phyloP scores from a whole-genome alignment of 179 eudicot genomes.

The Corrigiola litoralis region DNA sequence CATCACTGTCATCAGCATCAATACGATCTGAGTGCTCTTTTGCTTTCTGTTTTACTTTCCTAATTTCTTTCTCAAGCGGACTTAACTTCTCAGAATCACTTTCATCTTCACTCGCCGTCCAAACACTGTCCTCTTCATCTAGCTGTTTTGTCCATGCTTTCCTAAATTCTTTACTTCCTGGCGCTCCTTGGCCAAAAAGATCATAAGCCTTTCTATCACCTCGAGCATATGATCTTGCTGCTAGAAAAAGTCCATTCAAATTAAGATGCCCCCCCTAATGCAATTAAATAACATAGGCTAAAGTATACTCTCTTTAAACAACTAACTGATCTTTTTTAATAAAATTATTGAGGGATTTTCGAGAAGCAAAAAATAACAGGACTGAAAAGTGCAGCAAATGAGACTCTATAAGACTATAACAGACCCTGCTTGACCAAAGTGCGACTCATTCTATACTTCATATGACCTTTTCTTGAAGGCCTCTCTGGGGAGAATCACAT shows the following conservation, averaged over 20 bases:
- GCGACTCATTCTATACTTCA: no score
- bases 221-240: slow-evolving; percentile 56
- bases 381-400: no score
- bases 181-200: slow-evolving; percentile 65
- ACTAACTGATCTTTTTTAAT: background rate
- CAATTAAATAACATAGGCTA: background rate
- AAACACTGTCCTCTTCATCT: slow-evolving; percentile 64
- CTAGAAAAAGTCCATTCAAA: slow-evolving; percentile 26
- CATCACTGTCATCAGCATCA: slow-evolving; percentile 90
- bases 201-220: slow-evolving; percentile 51
- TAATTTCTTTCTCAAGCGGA: slow-evolving; percentile 63
- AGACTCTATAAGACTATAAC: no score
- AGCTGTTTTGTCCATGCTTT: slow-evolving; percentile 68
- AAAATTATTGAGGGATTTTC: background rate
- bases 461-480: no score
- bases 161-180: slow-evolving; percentile 65
- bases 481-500: no score
- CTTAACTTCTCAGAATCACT: slow-evolving; percentile 41
- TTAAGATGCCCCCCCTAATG: background rate
- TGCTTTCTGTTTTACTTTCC: slow-evolving; percentile 61
- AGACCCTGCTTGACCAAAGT: no score
- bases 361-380: background rate
- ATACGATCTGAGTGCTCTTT: slow-evolving; percentile 68
- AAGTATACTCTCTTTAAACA: background rate
- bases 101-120: slow-evolving; percentile 91